Percentiles rank a stretch among this genome's conserved stretches.
phyloP scores from a whole-genome alignment of 768 basidiomycete species.

The Hypholoma fasciculare region DNA sequence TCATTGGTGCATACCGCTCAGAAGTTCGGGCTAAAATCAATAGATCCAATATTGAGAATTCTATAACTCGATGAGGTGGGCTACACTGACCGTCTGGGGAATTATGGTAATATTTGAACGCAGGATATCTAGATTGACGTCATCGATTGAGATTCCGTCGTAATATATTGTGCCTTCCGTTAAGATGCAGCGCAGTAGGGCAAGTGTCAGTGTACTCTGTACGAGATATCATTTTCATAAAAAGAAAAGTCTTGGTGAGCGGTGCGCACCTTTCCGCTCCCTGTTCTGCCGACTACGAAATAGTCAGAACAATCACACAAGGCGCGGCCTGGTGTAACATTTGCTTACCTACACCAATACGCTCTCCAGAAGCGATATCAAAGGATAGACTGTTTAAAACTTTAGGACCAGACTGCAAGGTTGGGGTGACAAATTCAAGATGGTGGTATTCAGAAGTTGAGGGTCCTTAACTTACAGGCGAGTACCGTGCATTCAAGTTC shows the following conservation, averaged over 20 bases:
- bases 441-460: not conserved
- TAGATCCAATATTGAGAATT: slow-evolving; percentile 31
- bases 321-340: not conserved
- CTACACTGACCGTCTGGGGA: slow-evolving; percentile 40
- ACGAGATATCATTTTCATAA: not conserved
- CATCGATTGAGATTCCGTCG: slow-evolving; percentile 51
- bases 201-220: slow-evolving; percentile 56
- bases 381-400: slow-evolving; percentile 59
- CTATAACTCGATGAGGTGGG: slow-evolving; percentile 30
- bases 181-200: slow-evolving; percentile 57
- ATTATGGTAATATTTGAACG: slow-evolving; percentile 64
- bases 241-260: not conserved
- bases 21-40: slow-evolving; percentile 39
- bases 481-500: slow-evolving; percentile 59
- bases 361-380: slow-evolving; percentile 51
- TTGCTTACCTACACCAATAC: slow-evolving; percentile 44
- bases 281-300: slow-evolving; percentile 42
- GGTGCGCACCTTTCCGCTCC: slow-evolving; percentile 40
- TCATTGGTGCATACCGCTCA: slow-evolving; percentile 37
- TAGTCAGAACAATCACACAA: not conserved
- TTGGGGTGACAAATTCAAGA: not conserved
- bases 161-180: slow-evolving; percentile 61
- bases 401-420: slow-evolving; percentile 38
- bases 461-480: slow-evolving; percentile 20
- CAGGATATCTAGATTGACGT: slow-evolving; percentile 56